These are phyloP conservation scores for Pseudogymnoascus sp. DNA, from an alignment of 2,329 filamentous ascomycete species.

Conservation along the genomic window DNA sequence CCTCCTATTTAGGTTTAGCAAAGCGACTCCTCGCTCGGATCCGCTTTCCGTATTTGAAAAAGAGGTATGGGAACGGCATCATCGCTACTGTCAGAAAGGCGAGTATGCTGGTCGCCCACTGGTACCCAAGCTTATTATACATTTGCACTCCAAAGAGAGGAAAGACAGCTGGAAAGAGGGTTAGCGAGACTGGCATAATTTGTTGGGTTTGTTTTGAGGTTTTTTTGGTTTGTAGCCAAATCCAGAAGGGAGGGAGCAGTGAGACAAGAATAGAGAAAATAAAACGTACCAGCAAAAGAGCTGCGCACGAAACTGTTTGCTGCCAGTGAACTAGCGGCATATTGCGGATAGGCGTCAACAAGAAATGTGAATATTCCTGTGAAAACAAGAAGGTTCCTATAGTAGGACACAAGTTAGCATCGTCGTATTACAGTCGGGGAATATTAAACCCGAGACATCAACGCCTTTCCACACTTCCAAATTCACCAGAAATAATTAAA, in stretches of 20 bases:
- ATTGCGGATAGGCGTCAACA: constrained; percentile 70
- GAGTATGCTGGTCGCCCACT: constrained; percentile 60
- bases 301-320: constrained; percentile 77
- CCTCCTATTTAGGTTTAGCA: constrained; percentile 10
- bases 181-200: background rate
- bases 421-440: background rate
- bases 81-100: constrained; percentile 55
- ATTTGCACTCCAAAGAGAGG: constrained; percentile 69
- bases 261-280: background rate
- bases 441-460: constrained; percentile 7
- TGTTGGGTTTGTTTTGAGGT: background rate
- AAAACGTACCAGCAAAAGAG: constrained; percentile 57
- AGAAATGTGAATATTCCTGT: constrained; percentile 78
- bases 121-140: constrained; percentile 62
- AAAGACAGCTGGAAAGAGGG: constrained; percentile 52
- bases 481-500: background rate
- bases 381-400: constrained; percentile 68
- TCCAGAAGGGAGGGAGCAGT: background rate
- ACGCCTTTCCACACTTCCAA: background rate
- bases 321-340: constrained; percentile 71
- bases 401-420: background rate
- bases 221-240: background rate
- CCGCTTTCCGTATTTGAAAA: constrained; percentile 53
- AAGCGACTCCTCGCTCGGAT: constrained; percentile 50
- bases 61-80: constrained; percentile 58